These are phyloP conservation scores for Colletotrichum sp. DNA, from an alignment of 2,329 filamentous ascomycete species.

Conservation along the genomic window DNA sequence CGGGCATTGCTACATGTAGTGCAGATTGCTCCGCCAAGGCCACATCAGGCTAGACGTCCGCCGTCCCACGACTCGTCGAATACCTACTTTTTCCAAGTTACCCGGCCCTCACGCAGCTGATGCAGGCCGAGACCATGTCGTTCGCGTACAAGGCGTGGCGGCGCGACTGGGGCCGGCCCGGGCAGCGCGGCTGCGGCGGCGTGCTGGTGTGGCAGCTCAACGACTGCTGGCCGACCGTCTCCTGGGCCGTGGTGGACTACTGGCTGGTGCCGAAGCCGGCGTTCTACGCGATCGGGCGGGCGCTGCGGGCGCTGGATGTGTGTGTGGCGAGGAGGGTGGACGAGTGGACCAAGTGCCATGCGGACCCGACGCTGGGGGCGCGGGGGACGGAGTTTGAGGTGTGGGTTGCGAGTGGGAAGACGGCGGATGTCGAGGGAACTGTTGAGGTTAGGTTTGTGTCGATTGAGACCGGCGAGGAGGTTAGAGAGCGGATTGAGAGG, in stretches of 20 bases:
- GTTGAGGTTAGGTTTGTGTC: conserved; percentile 45
- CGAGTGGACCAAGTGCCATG: conserved; percentile 50
- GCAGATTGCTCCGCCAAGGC: background rate
- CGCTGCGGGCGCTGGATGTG: conserved; percentile 64
- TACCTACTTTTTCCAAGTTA: background rate
- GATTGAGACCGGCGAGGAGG: conserved; percentile 41
- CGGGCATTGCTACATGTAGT: background rate
- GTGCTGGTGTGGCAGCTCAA: conserved; percentile 74
- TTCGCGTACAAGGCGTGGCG: conserved; percentile 62
- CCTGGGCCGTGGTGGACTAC: conserved; percentile 62
- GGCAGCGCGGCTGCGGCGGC: conserved; percentile 64
- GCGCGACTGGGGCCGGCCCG: conserved; percentile 65
- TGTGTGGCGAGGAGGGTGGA: conserved; percentile 53
- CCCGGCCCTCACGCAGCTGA: conserved; percentile 55
- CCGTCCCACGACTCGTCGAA: background rate
- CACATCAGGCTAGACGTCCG: background rate
- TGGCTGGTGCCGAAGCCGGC: conserved; percentile 21
- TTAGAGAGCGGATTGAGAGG: conserved; percentile 28
- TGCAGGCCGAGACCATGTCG: conserved; percentile 58
- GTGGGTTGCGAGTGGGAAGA: conserved; percentile 45
- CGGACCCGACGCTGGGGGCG: conserved; percentile 41
- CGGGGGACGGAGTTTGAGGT: conserved; percentile 45
- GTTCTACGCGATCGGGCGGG: conserved; percentile 49
- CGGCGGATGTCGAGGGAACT: conserved; percentile 26
- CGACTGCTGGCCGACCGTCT: conserved; percentile 72